Conservation (phyloP, 2,329 filamentous ascomycete species). For the Aspergillus sp. region DNA sequence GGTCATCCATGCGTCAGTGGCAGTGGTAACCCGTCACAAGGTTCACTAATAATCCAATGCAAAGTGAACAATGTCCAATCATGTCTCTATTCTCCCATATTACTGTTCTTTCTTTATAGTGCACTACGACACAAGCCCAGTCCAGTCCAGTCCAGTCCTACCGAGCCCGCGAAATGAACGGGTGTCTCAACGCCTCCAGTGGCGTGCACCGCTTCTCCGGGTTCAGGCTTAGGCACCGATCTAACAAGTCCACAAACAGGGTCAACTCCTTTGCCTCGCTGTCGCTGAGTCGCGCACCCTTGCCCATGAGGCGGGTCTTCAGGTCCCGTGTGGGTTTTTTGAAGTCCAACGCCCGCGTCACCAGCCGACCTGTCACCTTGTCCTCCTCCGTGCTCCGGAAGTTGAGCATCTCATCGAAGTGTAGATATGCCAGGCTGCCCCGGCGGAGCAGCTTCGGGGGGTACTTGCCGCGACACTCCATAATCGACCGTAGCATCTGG, state of each 20-base stretch:
- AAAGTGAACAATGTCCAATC: too few relatives aligned
- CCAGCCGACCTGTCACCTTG: slow-evolving; percentile 74
- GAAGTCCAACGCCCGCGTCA: slow-evolving; percentile 38
- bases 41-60: too few relatives aligned
- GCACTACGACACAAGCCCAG: neutral
- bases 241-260: slow-evolving; percentile 77
- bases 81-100: too few relatives aligned
- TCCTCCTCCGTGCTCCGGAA: slow-evolving; percentile 81
- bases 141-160: slow-evolving; percentile 4
- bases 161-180: slow-evolving; percentile 59
- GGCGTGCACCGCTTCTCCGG: slow-evolving; percentile 88
- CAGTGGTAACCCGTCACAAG: too few relatives aligned
- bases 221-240: slow-evolving; percentile 80
- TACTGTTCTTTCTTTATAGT: too few relatives aligned
- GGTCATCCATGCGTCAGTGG: too few relatives aligned
- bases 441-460: slow-evolving; percentile 81
- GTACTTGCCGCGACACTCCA: slow-evolving; percentile 90
- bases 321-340: slow-evolving; percentile 72
- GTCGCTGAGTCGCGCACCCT: slow-evolving; percentile 65
- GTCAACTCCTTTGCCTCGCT: slow-evolving; percentile 68
- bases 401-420: slow-evolving; percentile 78
- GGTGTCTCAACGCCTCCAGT: slow-evolving; percentile 76
- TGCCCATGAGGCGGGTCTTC: slow-evolving; percentile 64
- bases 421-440: slow-evolving; percentile 63
- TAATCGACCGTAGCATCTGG: slow-evolving; percentile 92